These are phyloP conservation scores for Rhododendron simsii DNA, from an alignment of 148 eudicot genomes.

Conservation along the genomic window DNA sequence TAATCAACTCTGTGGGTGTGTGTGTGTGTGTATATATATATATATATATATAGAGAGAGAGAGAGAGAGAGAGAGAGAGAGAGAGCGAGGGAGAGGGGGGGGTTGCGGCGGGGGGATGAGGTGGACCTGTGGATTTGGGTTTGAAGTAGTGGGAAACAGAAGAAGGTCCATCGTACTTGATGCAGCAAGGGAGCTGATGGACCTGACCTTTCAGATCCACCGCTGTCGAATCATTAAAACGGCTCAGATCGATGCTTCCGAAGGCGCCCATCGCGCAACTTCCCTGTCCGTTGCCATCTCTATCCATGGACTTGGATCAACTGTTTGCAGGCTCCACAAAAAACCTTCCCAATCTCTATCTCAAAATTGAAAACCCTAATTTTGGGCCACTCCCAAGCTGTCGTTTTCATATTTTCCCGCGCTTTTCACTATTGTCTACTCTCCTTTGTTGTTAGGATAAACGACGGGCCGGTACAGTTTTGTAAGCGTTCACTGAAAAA, in stretches of 20 bases:
- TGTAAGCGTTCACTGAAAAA: no score
- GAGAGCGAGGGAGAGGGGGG: neutral
- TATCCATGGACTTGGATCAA: neutral
- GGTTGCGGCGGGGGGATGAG: neutral
- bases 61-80: neutral
- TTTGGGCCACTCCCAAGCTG: neutral
- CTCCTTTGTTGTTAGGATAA: no score
- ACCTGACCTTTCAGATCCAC: constrained; percentile 61
- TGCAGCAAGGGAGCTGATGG: constrained; percentile 87
- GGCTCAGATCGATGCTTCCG: constrained; percentile 31
- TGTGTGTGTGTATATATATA: no score
- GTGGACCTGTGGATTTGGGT: constrained; percentile 64
- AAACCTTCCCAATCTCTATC: neutral
- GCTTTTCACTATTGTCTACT: neutral
- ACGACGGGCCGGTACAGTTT: no score
- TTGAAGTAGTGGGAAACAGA: constrained; percentile 76
- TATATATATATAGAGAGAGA: neutral
- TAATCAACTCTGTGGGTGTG: neutral
- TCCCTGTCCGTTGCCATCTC: neutral
- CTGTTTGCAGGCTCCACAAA: neutral
- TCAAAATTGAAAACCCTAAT: neutral
- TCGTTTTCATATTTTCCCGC: neutral
- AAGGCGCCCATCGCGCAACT: constrained; percentile 15
- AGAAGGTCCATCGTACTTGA: constrained; percentile 68
- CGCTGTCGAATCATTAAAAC: constrained; percentile 14